Percentiles rank a stretch among this genome's conserved stretches.
phyloP scores from a whole-genome alignment of 2,329 filamentous ascomycete genomes.

The Penicillium sp. region DNA sequence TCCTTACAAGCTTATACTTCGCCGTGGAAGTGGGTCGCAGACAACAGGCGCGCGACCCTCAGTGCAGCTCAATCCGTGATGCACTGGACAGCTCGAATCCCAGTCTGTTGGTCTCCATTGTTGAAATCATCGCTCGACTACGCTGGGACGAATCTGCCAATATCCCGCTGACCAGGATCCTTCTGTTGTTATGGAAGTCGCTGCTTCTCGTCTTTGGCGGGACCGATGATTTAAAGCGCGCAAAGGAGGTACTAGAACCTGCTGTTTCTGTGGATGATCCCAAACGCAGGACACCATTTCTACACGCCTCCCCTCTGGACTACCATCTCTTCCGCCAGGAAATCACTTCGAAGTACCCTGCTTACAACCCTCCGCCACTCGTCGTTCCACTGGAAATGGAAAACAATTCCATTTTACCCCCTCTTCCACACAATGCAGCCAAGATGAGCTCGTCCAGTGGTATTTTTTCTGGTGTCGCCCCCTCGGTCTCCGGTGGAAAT shows the following conservation, averaged over 20 bases:
- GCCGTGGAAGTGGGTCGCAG: conserved; percentile 36
- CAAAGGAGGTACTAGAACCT: conserved; percentile 60
- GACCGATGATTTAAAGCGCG: conserved; percentile 59
- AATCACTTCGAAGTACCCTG: conserved; percentile 93
- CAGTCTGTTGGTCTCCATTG: conserved; percentile 61
- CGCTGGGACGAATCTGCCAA: conserved; percentile 57
- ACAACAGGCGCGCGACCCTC: conserved; percentile 24
- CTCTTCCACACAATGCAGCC: conserved; percentile 64
- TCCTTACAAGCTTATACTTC: conserved; percentile 39
- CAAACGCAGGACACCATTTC: conserved; percentile 60
- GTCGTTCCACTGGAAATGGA: conserved; percentile 78
- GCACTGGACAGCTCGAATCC: conserved; percentile 52
- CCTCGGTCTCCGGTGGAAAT: conserved; percentile 38
- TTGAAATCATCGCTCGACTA: conserved; percentile 58
- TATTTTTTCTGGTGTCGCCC: conserved; percentile 50
- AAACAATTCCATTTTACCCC: conserved; percentile 81
- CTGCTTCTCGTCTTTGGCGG: conserved; percentile 79
- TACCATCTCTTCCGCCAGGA: conserved; percentile 96
- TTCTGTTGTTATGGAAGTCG: conserved; percentile 85
- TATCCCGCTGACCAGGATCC: conserved; percentile 57
- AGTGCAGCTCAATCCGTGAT: conserved; percentile 23
- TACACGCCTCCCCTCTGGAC: conserved; percentile 87
- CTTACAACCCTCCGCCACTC: conserved; percentile 81
- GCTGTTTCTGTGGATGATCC: conserved; percentile 39
- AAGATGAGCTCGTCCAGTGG: conserved; percentile 54